phyloP scores from a whole-genome alignment of 768 basidiomycete genomes.

The Ramaria sp. region DNA sequence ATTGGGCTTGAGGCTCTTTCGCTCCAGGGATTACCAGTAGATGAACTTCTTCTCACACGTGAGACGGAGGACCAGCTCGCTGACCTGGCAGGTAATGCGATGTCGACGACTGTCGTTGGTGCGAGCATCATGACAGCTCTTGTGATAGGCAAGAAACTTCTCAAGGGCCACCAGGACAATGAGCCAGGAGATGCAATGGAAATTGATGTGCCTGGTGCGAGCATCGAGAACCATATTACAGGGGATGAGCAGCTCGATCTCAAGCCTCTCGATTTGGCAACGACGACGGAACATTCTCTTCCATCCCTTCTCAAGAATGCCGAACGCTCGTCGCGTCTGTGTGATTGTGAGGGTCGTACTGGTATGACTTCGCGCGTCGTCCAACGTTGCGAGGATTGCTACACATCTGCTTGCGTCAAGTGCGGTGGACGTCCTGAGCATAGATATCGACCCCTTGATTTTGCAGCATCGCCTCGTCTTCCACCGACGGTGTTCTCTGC shows the following conservation, averaged over 20 bases:
- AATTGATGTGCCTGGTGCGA: constrained; percentile 25
- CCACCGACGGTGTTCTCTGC: constrained; percentile 66
- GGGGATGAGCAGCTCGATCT: constrained; percentile 60
- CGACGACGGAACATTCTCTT: constrained; percentile 33
- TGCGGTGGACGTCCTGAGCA: constrained; percentile 91
- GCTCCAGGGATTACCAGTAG: constrained; percentile 89
- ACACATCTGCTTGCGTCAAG: constrained; percentile 66
- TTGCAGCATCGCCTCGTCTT: constrained; percentile 43
- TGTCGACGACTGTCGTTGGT: constrained; percentile 96
- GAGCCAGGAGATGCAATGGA: constrained; percentile 35
- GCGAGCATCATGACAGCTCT: constrained; percentile 79
- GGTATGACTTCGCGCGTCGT: constrained; percentile 61
- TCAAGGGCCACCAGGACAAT: constrained; percentile 42
- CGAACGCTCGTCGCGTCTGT: constrained; percentile 62
- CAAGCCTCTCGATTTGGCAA: constrained; percentile 56
- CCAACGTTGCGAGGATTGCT: constrained; percentile 65
- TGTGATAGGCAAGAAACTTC: constrained; percentile 49
- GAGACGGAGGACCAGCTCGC: constrained; percentile 91
- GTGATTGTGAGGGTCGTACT: constrained; percentile 82
- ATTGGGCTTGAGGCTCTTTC: constrained; percentile 86
- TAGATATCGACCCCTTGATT: constrained; percentile 48
- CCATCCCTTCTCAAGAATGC: constrained; percentile 52
- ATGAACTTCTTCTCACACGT: constrained; percentile 82
- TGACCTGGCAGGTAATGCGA: constrained; percentile 92
- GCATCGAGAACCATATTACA: constrained; percentile 43